phyloP scores from a whole-genome alignment of 352 stramenopile species.

The Globisporangium apiculatum region DNA sequence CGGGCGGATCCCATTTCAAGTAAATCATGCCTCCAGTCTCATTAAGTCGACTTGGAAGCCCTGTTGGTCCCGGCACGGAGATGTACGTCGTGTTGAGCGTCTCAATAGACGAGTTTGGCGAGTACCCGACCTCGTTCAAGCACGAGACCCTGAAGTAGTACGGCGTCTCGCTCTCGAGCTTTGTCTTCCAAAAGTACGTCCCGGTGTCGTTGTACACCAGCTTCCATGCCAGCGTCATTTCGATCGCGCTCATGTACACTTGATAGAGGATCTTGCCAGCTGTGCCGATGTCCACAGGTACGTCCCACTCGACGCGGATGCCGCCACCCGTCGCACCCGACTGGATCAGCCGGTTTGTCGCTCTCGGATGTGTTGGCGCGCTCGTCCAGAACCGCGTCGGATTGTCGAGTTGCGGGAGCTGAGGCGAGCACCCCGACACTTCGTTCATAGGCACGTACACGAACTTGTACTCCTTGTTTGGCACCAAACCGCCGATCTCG shows the following conservation, averaged over 20 bases:
- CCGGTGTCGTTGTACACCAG: slow-evolving; percentile 38
- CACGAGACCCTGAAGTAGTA: slow-evolving; percentile 50
- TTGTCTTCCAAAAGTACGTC: slow-evolving; percentile 43
- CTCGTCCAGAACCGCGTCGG: slow-evolving; percentile 21
- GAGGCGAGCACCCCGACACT: slow-evolving; percentile 27
- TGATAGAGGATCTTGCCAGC: slow-evolving; percentile 31
- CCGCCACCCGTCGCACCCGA: slow-evolving; percentile 40
- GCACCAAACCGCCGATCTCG: slow-evolving; percentile 32
- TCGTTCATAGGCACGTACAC: slow-evolving; percentile 40
- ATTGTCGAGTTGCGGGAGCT: slow-evolving; percentile 1
- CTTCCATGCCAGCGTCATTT: slow-evolving; percentile 16
- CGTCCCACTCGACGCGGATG: slow-evolving; percentile 33
- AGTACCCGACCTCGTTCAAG: slow-evolving; percentile 42
- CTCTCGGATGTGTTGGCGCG: slow-evolving; percentile 12
- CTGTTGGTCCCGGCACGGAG: slow-evolving; percentile 39
- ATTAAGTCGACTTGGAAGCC: slow-evolving; percentile 9
- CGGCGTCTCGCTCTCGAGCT: slow-evolving; percentile 28
- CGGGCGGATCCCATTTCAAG: slow-evolving; percentile 30
- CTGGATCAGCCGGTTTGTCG: slow-evolving; percentile 24
- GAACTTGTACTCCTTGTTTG: slow-evolving; percentile 32
- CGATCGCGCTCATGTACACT: slow-evolving; percentile 36
- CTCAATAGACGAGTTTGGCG: slow-evolving; percentile 17
- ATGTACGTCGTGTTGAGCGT: slow-evolving; percentile 36
- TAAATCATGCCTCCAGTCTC: slow-evolving; percentile 34
- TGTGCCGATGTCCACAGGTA: slow-evolving; percentile 35